phyloP scores from a whole-genome alignment of 2,329 filamentous ascomycete genomes.

The Blastomyces gilchristii region DNA sequence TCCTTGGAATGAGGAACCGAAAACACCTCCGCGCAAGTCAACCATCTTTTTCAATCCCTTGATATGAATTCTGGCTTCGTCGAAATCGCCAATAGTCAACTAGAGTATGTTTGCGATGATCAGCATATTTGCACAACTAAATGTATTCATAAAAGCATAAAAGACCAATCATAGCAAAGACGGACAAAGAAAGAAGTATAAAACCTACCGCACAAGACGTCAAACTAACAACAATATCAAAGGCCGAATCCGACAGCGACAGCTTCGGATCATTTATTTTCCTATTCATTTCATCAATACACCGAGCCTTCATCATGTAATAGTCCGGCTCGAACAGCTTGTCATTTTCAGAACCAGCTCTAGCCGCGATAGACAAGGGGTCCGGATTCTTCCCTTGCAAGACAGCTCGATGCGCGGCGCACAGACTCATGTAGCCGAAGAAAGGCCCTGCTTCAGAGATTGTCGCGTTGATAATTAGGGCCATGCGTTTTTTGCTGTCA shows the following conservation, averaged over 20 bases:
- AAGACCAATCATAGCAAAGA: background rate
- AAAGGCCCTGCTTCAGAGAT: constrained; percentile 30
- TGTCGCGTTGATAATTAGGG: constrained; percentile 25
- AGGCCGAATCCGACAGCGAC: constrained; percentile 25
- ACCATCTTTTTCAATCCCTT: constrained; percentile 31
- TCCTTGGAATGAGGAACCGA: constrained; percentile 17
- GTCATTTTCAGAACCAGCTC: constrained; percentile 11
- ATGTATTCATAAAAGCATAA: background rate
- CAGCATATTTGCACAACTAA: background rate
- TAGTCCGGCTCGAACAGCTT: constrained; percentile 28
- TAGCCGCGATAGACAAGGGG: constrained; percentile 10
- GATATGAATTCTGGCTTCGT: constrained; percentile 32
- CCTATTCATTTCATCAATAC: constrained; percentile 26
- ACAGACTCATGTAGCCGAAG: constrained; percentile 31
- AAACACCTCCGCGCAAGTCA: constrained; percentile 28
- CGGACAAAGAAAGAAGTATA: background rate
- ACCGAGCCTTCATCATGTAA: constrained; percentile 30
- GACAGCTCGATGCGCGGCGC: constrained; percentile 31
- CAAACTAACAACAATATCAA: constrained; percentile 31
- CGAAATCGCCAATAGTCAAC: constrained; percentile 31
- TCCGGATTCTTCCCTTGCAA: constrained; percentile 21
- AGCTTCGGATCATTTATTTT: constrained; percentile 23
- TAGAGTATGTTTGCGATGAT: constrained; percentile 10
- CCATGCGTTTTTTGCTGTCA: constrained; percentile 19
- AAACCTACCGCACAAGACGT: constrained; percentile 27